These are phyloP conservation scores for Alopecurus myosuroides DNA, from an alignment of 176 grass and related monocot species.

Conservation along the genomic window DNA sequence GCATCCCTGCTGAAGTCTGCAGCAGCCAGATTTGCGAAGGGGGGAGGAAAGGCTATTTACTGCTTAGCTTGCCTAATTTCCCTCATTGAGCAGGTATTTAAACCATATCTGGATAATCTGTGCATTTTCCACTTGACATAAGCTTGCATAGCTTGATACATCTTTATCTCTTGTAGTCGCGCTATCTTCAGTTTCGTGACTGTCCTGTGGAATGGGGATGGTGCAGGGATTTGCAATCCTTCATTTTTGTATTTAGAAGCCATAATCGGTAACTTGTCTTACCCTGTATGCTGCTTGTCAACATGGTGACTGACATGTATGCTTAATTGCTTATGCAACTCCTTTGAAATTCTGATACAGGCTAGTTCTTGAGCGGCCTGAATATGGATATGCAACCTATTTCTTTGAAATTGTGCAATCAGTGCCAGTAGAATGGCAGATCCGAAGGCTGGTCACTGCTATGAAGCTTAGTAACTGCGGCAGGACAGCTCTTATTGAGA, in stretches of 20 bases:
- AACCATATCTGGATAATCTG: not conserved
- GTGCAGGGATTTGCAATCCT: constrained; percentile 93
- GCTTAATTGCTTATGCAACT: not conserved
- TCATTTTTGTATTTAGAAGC: constrained; percentile 79
- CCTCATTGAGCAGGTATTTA: constrained; percentile 78
- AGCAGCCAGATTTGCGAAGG: constrained; percentile 43
- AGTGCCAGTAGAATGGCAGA: constrained; percentile 71
- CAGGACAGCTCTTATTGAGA: constrained; percentile 76
- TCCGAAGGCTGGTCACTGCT: constrained; percentile 64
- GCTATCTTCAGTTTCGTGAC: constrained; percentile 70
- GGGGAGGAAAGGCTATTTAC: constrained; percentile 56
- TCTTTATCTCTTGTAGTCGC: constrained; percentile 47
- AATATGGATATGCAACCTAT: constrained; percentile 94
- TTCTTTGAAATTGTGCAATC: constrained; percentile 84
- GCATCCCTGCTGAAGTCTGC: constrained; percentile 50
- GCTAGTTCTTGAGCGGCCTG: constrained; percentile 92
- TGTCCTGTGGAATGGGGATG: constrained; percentile 95
- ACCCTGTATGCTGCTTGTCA: constrained; percentile 5
- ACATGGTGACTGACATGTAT: not conserved
- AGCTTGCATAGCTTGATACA: constrained; percentile 25
- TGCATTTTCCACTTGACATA: not conserved
- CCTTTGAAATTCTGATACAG: constrained; percentile 27
- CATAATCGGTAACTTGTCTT: constrained; percentile 67
- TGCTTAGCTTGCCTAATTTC: constrained; percentile 91
- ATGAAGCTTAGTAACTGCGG: constrained; percentile 89